Percentiles rank a stretch among this genome's conserved stretches.
Evolutionary conservation across 495 filamentous ascomycete species (phyloP).

Genomic region (Xylaria bambusicola): DNA sequence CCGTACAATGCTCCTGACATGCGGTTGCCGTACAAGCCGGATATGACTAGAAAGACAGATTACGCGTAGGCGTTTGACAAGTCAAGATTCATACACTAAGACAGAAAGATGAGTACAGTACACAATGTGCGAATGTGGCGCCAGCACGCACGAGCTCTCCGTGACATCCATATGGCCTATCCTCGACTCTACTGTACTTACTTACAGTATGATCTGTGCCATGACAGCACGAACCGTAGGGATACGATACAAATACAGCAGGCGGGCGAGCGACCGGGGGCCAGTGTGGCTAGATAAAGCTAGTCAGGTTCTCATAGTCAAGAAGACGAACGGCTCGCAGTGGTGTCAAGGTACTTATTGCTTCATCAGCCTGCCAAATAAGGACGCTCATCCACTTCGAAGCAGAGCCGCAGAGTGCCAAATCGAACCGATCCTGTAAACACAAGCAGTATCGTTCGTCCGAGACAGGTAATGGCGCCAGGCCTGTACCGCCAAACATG

Average conservation of each 20-base stretch:
- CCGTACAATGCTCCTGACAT: neutral
- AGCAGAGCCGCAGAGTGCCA: conserved; percentile 19
- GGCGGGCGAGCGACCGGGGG: no score
- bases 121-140: neutral
- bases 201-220: neutral
- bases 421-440: conserved; percentile 8
- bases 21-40: no score
- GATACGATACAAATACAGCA: neutral
- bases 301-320: neutral
- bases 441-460: neutral
- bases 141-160: no score
- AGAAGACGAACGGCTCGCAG: neutral
- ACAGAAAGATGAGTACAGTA: neutral
- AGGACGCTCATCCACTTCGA: neutral
- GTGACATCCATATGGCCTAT: no score
- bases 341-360: neutral
- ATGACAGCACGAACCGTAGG: neutral
- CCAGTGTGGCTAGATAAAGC: neutral
- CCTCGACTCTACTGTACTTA: no score
- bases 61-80: neutral
- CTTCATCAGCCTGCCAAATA: neutral
- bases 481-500: conserved; percentile 10
- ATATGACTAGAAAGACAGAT: no score
- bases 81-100: neutral
- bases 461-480: conserved; percentile 13